Conservation (phyloP, 1,284 basidiomycete genomes). For the Pholiota adiposa region DNA sequence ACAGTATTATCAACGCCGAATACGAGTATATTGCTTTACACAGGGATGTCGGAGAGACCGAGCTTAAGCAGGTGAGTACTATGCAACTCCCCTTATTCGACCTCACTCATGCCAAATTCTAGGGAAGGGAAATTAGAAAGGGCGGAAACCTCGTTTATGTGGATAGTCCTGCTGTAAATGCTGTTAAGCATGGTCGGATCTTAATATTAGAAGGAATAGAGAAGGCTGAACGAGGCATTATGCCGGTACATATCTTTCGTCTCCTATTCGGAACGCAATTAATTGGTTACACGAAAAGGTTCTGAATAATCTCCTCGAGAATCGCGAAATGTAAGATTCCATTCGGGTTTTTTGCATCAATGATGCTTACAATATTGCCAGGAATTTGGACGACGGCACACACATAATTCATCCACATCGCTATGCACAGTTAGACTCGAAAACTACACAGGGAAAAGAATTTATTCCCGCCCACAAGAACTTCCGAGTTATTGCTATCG, state of each 20-base stretch:
- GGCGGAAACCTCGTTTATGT: slow-evolving; percentile 67
- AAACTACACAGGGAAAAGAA: slow-evolving; percentile 37
- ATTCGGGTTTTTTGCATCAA: not conserved
- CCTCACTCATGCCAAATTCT: not conserved
- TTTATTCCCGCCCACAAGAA: slow-evolving; percentile 67
- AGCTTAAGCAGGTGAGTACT: slow-evolving; percentile 57
- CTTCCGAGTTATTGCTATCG: slow-evolving; percentile 68
- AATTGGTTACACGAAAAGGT: slow-evolving; percentile 38
- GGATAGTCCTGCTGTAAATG: slow-evolving; percentile 66
- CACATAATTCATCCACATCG: slow-evolving; percentile 72
- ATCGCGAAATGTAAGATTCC: slow-evolving; percentile 59
- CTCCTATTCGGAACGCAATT: not conserved
- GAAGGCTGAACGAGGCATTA: slow-evolving; percentile 68
- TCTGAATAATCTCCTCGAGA: slow-evolving; percentile 69
- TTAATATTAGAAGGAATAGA: slow-evolving; percentile 72
- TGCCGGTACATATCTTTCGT: slow-evolving; percentile 42
- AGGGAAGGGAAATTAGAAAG: slow-evolving; percentile 62
- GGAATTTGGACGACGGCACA: slow-evolving; percentile 72
- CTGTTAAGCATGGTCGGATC: slow-evolving; percentile 68
- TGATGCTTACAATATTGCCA: slow-evolving; percentile 24
- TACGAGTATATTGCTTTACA: slow-evolving; percentile 70
- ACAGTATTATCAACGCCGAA: slow-evolving; percentile 63
- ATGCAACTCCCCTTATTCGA: not conserved
- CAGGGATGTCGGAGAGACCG: slow-evolving; percentile 71
- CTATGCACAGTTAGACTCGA: slow-evolving; percentile 50